These are phyloP conservation scores for Fusarium sp. DNA, from an alignment of 2,329 filamentous ascomycete genomes.

Conservation along the genomic window DNA sequence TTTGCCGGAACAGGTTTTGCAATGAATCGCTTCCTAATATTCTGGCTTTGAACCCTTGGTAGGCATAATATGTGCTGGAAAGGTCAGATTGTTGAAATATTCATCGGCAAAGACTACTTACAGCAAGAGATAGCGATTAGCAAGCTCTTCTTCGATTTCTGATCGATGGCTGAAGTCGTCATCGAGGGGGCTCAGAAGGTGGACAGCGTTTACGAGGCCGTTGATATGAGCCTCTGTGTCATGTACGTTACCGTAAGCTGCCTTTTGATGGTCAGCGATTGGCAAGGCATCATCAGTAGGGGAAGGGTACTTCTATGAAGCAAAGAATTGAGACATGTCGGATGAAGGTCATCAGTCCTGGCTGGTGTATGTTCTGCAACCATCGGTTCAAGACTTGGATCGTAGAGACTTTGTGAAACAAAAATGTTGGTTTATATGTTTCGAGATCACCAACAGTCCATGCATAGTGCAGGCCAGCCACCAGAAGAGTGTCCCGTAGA, in stretches of 20 bases:
- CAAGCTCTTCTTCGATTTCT: conserved; percentile 32
- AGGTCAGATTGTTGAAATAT: too few relatives aligned
- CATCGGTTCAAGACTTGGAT: conserved; percentile 34
- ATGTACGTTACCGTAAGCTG: conserved; percentile 28
- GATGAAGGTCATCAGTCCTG: conserved; percentile 29
- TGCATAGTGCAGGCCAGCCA: conserved; percentile 37
- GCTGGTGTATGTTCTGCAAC: conserved; percentile 12
- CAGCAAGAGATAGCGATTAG: conserved; percentile 37
- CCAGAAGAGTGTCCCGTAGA: conserved; percentile 32
- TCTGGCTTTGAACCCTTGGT: conserved; percentile 37
- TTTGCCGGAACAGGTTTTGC: conserved; percentile 6
- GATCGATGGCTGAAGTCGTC: background rate
- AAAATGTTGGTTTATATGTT: conserved; percentile 31
- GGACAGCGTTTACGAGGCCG: conserved; percentile 27
- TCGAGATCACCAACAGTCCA: conserved; percentile 34
- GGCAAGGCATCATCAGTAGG: fast-evolving
- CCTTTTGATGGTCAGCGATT: background rate
- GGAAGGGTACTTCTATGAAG: conserved; percentile 23
- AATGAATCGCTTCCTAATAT: conserved; percentile 26
- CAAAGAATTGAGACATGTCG: conserved; percentile 34
- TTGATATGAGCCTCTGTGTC: conserved; percentile 36
- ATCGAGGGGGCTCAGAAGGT: conserved; percentile 25
- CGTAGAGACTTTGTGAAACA: conserved; percentile 36
- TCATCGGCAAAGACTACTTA: background rate
- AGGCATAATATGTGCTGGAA: conserved; percentile 24